Evolutionary conservation across 257 asterid genomes (phyloP), one percentile per base, ranked within the genome.

Genomic region (Fraxinus cuspidata): DNA sequence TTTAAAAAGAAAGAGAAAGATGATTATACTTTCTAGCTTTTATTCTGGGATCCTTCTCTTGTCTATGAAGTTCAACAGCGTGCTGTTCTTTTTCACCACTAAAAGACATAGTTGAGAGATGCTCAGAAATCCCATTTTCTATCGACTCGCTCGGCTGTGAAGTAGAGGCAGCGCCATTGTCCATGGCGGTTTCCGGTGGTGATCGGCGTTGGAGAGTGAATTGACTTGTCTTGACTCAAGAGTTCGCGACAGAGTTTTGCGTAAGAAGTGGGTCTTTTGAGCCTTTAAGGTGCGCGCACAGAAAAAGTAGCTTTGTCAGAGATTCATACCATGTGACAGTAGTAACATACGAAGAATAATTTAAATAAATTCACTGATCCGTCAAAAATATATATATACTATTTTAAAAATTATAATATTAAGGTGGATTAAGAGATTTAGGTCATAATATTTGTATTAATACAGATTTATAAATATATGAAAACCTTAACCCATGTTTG

Each of bases 11-110:
- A 28, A 66, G 78, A 32, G 5, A 0, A 53, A 81, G 75, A 70
- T 53, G 15, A 35, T 23, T 76, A 25, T 84, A 91, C 98, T 88
- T 89, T 79, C 99, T 84, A 2, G 98, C 96, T 10, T 87, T 88
- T 73, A n/a, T 85, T 71, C 93, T 81, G 27, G 99, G 97, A 81
- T 95, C 97, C 60, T 42, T 42, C 51, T 11, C 51, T 42, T 42
- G 16, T 42, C 51, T 12, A 2, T 12, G 51, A 42, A 12, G 18
- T 42, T 42, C 49, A 40, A 40, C 49, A 40, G 15, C 49, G 49
- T 40, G 49, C 15, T 40, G 76, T 21, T 80, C 87, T 7, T 80
- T 80, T 44, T 88, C 89, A 21, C 74, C 91, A 49, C 35, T 60
- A 77, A 88, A 47, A 35, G 90, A 79, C 53, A 84, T 72, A 49